These are phyloP conservation scores for Lipomyces kockii DNA, from an alignment of 805 yeast genomes.

Conservation along the genomic window DNA sequence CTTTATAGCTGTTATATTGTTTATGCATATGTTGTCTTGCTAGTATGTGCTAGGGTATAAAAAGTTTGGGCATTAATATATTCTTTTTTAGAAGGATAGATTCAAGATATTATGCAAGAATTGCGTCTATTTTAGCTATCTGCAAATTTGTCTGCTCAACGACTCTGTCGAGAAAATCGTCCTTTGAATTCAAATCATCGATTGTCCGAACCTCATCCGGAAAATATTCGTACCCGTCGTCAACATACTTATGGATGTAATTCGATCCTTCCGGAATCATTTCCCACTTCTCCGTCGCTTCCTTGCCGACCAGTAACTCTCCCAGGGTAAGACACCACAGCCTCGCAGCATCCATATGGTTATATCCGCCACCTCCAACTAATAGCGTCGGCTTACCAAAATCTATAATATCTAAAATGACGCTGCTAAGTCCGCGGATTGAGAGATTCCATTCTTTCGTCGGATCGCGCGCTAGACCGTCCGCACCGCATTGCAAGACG, in stretches of 20 bases:
- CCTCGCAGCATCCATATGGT: slow-evolving; percentile 62
- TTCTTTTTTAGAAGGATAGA: neutral
- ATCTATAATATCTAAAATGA: slow-evolving; percentile 44
- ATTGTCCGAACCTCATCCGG: slow-evolving; percentile 11
- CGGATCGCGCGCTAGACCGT: slow-evolving; percentile 70
- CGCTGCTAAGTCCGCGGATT: slow-evolving; percentile 53
- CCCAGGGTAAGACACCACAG: slow-evolving; percentile 56
- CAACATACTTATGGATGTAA: slow-evolving; percentile 21
- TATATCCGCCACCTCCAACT: slow-evolving; percentile 82
- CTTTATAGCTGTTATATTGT: neutral
- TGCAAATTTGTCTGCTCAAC: slow-evolving; percentile 10
- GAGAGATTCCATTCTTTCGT: slow-evolving; percentile 73
- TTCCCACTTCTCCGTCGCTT: slow-evolving; percentile 22
- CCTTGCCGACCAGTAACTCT: slow-evolving; percentile 9
- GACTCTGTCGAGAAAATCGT: slow-evolving; percentile 19
- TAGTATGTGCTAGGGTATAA: neutral
- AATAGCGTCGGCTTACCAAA: slow-evolving; percentile 51
- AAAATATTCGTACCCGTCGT: slow-evolving; percentile 24
- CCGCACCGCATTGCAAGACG: slow-evolving; percentile 74
- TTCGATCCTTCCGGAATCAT: slow-evolving; percentile 21
- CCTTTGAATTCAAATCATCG: slow-evolving; percentile 11
- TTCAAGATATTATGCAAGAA: neutral
- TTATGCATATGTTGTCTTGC: neutral
- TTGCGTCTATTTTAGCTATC: slow-evolving; percentile 5
- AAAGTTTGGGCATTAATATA: neutral